A percentile compares a stretch with the other conserved stretches of the same genome.
These are phyloP conservation scores for Heliosperma pusillum DNA, from an alignment of 148 eudicot genomes.

Conservation along the genomic window DNA sequence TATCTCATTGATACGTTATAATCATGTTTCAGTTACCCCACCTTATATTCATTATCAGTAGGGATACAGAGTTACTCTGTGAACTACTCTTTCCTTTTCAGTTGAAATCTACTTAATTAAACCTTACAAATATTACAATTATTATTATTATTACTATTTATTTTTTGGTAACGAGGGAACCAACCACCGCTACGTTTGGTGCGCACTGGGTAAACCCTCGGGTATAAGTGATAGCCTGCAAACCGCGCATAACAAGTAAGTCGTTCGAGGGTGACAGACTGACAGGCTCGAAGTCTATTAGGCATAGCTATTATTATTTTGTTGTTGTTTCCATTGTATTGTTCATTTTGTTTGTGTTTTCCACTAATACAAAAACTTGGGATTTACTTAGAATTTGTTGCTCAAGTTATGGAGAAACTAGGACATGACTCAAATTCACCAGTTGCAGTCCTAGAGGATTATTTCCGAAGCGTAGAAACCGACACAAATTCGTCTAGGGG, in stretches of 20 bases:
- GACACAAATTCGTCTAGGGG: slow-evolving; percentile 52
- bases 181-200: too few species aligned
- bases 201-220: too few species aligned
- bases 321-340: too few species aligned
- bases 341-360: not conserved
- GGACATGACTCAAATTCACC: slow-evolving; percentile 49
- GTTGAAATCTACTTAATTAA: not conserved
- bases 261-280: too few species aligned
- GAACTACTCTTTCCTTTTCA: slow-evolving; percentile 8
- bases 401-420: slow-evolving; percentile 38
- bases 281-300: too few species aligned
- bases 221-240: too few species aligned
- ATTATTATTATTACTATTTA: not conserved
- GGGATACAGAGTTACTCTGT: slow-evolving; percentile 14
- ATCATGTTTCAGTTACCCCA: slow-evolving; percentile 16
- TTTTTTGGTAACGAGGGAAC: too few species aligned
- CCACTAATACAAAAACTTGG: too few species aligned
- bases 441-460: slow-evolving; percentile 66
- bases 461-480: slow-evolving; percentile 50
- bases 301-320: too few species aligned
- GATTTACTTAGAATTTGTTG: not conserved
- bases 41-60: not conserved
- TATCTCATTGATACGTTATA: slow-evolving; percentile 8
- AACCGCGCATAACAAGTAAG: too few species aligned
- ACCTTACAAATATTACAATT: not conserved